These are phyloP conservation scores for Ceratobasidium sp. DNA, from an alignment of 1,284 basidiomycete species.

Conservation along the genomic window DNA sequence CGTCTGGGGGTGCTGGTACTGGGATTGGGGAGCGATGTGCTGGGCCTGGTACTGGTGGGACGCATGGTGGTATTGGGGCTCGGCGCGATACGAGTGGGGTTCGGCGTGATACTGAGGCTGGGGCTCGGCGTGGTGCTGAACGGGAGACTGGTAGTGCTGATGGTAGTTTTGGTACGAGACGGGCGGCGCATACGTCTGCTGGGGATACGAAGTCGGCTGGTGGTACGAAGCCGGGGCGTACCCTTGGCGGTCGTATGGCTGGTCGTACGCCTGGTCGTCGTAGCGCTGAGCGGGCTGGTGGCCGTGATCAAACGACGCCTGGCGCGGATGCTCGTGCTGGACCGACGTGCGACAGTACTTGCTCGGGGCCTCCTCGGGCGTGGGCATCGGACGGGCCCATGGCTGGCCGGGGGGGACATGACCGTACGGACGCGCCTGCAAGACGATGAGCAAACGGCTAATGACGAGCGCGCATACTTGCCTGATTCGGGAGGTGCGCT, in stretches of 20 bases:
- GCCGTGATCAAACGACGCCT: neutral
- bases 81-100: too few species aligned
- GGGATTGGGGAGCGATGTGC: neutral
- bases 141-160: neutral
- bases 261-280: too few species aligned
- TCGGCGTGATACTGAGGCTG: neutral
- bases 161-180: neutral
- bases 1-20: neutral
- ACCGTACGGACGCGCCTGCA: neutral
- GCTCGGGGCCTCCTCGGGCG: neutral
- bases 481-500: conserved; percentile 5
- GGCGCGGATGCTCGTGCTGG: neutral
- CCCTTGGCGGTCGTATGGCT: neutral
- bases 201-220: neutral
- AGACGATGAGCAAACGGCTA: neutral
- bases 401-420: neutral
- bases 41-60: neutral
- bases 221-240: neutral
- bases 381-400: conserved; percentile 6
- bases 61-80: neutral
- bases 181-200: neutral
- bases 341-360: neutral
- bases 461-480: neutral
- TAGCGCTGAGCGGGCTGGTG: too few species aligned
- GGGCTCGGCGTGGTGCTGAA: neutral